Base-by-base conservation (phyloP, 2,329 filamentous ascomycete genomes). In the Verticillium dahliae region DNA sequence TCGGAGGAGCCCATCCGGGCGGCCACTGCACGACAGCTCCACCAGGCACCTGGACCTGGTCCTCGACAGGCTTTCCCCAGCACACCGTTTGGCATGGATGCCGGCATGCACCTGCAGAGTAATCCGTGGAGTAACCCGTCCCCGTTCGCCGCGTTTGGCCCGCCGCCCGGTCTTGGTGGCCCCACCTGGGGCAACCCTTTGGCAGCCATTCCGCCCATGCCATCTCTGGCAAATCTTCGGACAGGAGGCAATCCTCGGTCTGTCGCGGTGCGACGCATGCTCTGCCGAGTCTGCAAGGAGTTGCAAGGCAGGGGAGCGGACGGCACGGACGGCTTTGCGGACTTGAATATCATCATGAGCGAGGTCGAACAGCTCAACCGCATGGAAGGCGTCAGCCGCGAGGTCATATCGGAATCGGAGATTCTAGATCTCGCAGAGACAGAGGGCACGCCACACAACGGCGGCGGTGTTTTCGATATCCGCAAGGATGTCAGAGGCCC, bases 341-440 rank as follows among this genome's bases (percentile, higher is more conserved):
- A 89, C 62, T 81, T 96, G 27, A 80, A 84, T 33, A 76, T 81
- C 22, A 81, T 92, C 69, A 87, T 92, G 67, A 83, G 88, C 10
- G 82, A 85, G 74, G 81, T 33, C 71, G 63, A 66, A 34, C 60
- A 63, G 15, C 56, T 65, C 15, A 66, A 60, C 14, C 50, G 59
- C n/a, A 54, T 55, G 22, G 63, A 65, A 38, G 38, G 39, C 5
- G 34, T 54, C 34, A 54, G 78, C 33, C 68, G 74, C 15, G 73
- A 75, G 6, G 68, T 73, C 3, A 68, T 85, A 79, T 73, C 80
- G 66, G 73, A 86, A 79, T 70, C 81, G 33, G 93, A 97, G 69
- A 81, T 98, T 68, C 81, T 94, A 45, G 87, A 90, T 62, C 89
- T 96, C 62, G 95, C 91, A 73, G 94, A 98, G 69, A 97, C 94